Base-by-base conservation (phyloP, 305 asterid genomes). In the Fraxinus greggii region DNA sequence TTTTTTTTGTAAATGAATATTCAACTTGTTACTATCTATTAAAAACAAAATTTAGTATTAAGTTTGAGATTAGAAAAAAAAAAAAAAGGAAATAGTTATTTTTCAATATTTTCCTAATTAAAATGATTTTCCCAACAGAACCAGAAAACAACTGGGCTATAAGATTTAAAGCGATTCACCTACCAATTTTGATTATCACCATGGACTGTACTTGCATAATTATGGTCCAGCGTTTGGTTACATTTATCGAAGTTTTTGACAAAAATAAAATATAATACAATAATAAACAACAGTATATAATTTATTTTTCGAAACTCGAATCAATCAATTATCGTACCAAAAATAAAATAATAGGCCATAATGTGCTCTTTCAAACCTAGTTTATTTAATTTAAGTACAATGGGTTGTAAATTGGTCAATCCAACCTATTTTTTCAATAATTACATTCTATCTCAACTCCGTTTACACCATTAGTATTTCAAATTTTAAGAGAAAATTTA, bases 301-400 rank as follows among this genome's bases (percentile, higher is more conserved):
- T 61, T 61, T 61, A 61, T 24, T 61, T 61, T 19, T 12, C 8
- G 32, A 65, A 6, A 56, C 10, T 21, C 13, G 24, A 56, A 5
- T 65, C 29, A 65, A 26, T 65, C 12, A 24, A 65, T 24, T 31
- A 12, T 31, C 19, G 5, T 12, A 65, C 36, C n/a, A 26, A 26
- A 26, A 2, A 65, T 65, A 26, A 26, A 19, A 65, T 65, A 65
- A 65, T 65, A 65, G 2, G 3, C 33, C 32, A 51, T 67, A 65
- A 67, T 80, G 77, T 83, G 80, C 86, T 10, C 75, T 23, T 85
- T 86, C 81, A 75, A 79, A 80, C 73, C 70, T 40, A 83, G 67
- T 54, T 82, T 82, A 5, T 77, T 59, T n/a, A n/a, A n/a, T 28
- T 63, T 84, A 28, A 21, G 61, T 23, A 75, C 79, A 56, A 78